Base-by-base conservation (phyloP, 345 rosid species). In the Eucalyptus polybractea region DNA sequence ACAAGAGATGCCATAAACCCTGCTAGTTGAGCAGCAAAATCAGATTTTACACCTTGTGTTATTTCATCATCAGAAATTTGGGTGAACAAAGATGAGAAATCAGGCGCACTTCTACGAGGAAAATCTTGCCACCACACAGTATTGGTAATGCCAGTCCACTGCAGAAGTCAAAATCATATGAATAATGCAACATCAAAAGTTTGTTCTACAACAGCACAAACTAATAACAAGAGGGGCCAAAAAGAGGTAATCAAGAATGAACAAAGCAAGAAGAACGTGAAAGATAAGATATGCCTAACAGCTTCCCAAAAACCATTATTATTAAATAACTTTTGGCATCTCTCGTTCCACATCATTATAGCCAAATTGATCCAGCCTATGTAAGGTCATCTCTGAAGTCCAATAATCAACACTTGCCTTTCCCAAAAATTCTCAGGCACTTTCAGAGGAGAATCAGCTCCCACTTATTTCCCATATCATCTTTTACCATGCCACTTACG, bases 91-190 rank as follows among this genome's bases (percentile, higher is more conserved):
- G 99, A 95, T 86, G 92, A 93, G 90, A 93, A 90, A 93, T 95
- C 95, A 86, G 98, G 95, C 29, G 90, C 91, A 87, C 91, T 88
- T 94, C 96, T 94, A 56, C 91, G 89, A 56, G 98, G 99, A 88
- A 97, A 97, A 92, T 97, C 99, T 97, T 97, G 99, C 99, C 99
- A 97, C 99, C 99, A 97, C 88, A 97, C 87, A 11, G 97, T 96
- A 92, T 97, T 97, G 86, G 99, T 97, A 91, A 96, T 97, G 83
- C 90, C 94, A 90, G 93, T 93, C 99, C 99, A 97, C 99, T 97
- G 97, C 81, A 92, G 88, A 62, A 89, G 51, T 87, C 72, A 81
- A 24, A 88, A 87, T 88, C 85, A 19, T 42, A 53, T 89, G 80
- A 69, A 5, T 33, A 62, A 89, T 53, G 15, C 58, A 37, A 45